Evolutionary conservation across 129 eudicot species (phyloP), one percentile per base, ranked within the genome.

Genomic region (Lactuca saligna): DNA sequence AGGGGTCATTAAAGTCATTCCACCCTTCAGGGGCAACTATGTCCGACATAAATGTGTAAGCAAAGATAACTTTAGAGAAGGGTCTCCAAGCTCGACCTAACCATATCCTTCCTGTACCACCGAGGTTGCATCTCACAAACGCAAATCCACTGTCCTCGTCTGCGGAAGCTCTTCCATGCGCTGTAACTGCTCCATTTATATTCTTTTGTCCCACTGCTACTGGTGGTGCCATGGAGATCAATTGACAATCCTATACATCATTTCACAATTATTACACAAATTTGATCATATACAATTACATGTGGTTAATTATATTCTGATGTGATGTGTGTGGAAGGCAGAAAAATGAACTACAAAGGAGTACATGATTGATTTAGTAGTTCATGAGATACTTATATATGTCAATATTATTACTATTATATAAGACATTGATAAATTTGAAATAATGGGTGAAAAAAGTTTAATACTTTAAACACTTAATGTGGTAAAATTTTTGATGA

Each of bases 11-110:
- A 75, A 89, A 89, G 78, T 93, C 96, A 70, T 91, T 91, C 97
- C 97, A 91, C 2, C 98, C 98, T 61, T 93, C 98, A 0, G 98
- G 84, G 12, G 97, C 95, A 46, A 93, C 80, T 20, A 93, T 80
- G 58, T 93, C 96, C 17, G 96, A 73, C 85, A 93, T 84, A 39
- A 44, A 59, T 2, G 96, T 86, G 60, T 74, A 81, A 42, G 96
- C 83, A 59, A 86, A 88, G 7, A 93, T 81, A 14, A 87, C 98
- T 20, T 80, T 87, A 17, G 98, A 89, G 75, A 78, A 93, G 4
- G 98, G 91, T 54, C 97, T 71, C 98, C 98, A 93, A 29, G 98
- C 98, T 63, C 98, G 86, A 6, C 97, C 98, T 8, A 93, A 75
- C 98, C 98, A 93, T 50, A 93, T 83, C 66, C 98, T 81, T 57